phyloP scores from a whole-genome alignment of 345 rosid species.

The Salix dunnii region DNA sequence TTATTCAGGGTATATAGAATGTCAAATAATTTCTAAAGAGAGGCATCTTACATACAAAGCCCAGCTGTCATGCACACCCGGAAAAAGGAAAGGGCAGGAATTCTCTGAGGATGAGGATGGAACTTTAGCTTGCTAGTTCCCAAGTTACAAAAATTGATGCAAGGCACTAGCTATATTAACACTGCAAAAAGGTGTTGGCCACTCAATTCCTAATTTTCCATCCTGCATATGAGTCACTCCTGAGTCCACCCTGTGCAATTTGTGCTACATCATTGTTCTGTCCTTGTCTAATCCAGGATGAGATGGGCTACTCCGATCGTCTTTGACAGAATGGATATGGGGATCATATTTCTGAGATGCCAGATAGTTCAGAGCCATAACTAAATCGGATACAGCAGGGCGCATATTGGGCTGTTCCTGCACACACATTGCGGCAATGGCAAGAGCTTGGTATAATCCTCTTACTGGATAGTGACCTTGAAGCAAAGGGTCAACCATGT shows the following conservation, averaged over 20 bases:
- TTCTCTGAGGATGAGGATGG: constrained; percentile 11
- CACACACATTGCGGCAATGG: constrained; percentile 47
- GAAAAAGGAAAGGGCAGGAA: constrained; percentile 1
- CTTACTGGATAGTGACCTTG: constrained; percentile 35
- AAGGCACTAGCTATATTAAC: constrained; percentile 18
- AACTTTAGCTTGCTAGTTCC: constrained; percentile 28
- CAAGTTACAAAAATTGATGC: constrained; percentile 35
- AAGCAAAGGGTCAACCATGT: constrained; percentile 40
- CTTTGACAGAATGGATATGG: not conserved
- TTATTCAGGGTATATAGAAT: constrained; percentile 14
- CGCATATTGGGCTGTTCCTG: constrained; percentile 47
- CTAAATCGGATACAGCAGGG: constrained; percentile 37
- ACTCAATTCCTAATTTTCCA: not conserved
- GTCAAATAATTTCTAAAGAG: constrained; percentile 24
- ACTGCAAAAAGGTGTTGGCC: constrained; percentile 7
- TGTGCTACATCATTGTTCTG: constrained; percentile 19
- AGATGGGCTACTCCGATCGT: not conserved
- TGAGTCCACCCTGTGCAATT: not conserved
- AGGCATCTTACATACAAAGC: constrained; percentile 31
- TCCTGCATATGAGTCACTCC: not conserved
- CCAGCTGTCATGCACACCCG: constrained; percentile 43
- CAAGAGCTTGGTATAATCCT: constrained; percentile 47
- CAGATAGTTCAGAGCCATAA: constrained; percentile 39
- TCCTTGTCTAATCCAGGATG: constrained; percentile 5
- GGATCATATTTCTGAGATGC: constrained; percentile 31